Base-by-base conservation (phyloP, 805 yeast species). In the Candida maesae region DNA sequence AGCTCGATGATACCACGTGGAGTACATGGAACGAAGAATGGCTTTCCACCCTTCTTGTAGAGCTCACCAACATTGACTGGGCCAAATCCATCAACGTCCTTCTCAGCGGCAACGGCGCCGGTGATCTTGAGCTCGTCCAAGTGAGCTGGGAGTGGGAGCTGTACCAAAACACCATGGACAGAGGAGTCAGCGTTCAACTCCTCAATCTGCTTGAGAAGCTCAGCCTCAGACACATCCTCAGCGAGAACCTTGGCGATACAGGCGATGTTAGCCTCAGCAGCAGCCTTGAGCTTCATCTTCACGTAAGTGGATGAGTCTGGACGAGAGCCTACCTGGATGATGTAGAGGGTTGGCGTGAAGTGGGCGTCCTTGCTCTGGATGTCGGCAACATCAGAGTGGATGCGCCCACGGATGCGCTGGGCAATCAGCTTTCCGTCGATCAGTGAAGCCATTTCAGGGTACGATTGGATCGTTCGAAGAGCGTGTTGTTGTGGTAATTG, bases 31-130 rank as follows among this genome's bases (percentile, higher is more conserved):
- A 81, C 67, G 62, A 80, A 85, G 42, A 61, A 60, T 28, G 95
- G 93, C 16, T 68, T 55, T 31, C 91, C 93, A 45, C 79, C 81
- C 59, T 74, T 80, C 58, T 84, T 84, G 50, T 82, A 71, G 50
- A 85, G 69, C 58, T 84, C 90, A 41, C 93, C 93, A 30, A 81
- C 79, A 59, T 85, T 85, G 66, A 62, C 76, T 42, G 86, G 81
- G 40, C 85, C 86, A 55, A 85, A 84, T 1, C 95, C 95, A 61
- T 85, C 95, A 28, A 85, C 91, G 55, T 85, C 95, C 58, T 85
- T 85, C 37, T 70, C 70, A 28, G 78, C 75, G 24, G 68, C 60
- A 17, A 85, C 91, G 26, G 83, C 73, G 54, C 77, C 75, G 30
- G 93, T 84, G 49, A 84, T 69, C 49, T 65, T 68, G 31, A 80